A percentile compares a stretch with the other conserved stretches of the same genome.
Conservation (phyloP, 805 yeast genomes). For the Ogataea polymorpha region DNA sequence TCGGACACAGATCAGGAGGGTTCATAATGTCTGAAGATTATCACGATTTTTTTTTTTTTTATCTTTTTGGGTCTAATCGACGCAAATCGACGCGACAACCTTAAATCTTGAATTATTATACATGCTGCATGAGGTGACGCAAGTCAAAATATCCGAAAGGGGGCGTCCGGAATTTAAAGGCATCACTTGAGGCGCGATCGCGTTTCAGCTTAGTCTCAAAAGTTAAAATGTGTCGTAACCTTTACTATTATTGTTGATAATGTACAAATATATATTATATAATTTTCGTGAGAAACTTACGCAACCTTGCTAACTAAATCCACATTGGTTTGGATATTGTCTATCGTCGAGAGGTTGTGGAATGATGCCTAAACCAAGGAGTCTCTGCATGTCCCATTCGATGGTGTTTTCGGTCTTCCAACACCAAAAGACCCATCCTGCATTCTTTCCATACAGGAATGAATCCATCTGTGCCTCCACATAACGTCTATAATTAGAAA, state of each 20-base stretch:
- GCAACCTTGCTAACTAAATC: conserved; percentile 14
- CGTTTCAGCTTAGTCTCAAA: not conserved
- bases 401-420: conserved; percentile 81
- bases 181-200: not conserved
- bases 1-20: conserved; percentile 25
- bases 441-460: conserved; percentile 44
- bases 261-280: not conserved
- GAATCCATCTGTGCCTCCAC: conserved; percentile 93
- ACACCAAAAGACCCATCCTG: conserved; percentile 94
- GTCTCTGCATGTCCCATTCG: conserved; percentile 81
- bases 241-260: not conserved
- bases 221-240: not conserved
- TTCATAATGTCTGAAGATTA: conserved; percentile 1
- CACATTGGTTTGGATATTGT: conserved; percentile 32
- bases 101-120: not conserved
- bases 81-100: conserved; percentile 1
- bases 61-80: not conserved
- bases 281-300: not conserved
- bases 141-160: not conserved
- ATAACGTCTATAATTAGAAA: conserved; percentile 58
- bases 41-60: not conserved
- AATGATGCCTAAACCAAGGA: conserved; percentile 58
- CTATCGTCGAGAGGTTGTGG: conserved; percentile 66
- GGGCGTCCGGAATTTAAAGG: conserved; percentile 4
- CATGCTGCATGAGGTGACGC: not conserved